Base-by-base conservation (phyloP, 805 yeast species). In the Teunomyces kruisii region DNA sequence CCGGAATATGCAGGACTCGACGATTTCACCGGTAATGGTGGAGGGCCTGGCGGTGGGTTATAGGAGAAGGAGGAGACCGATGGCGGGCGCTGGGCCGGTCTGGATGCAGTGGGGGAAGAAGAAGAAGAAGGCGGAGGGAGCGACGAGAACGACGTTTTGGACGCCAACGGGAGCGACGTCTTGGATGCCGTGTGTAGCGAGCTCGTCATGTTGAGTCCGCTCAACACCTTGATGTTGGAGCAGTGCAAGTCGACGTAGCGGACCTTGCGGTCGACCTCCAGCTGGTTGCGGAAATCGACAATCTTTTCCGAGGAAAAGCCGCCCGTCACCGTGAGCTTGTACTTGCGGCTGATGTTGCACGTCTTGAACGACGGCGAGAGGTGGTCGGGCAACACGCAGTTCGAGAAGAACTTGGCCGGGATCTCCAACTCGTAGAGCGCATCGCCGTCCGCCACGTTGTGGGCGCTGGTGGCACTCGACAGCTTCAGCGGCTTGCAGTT, bases 301-400 rank as follows among this genome's bases (percentile, higher is more conserved):
- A 66, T 49, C 39, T 52, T 54, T 32, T 59, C 65, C 42, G 57
- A 43, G 2, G 65, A 53, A 15, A 62, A 37, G 6, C 70, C 72
- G 4, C 61, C 67, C 1, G 52, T 50, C 9, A 76, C 54, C 31
- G 54, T 58, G 32, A 79, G 43, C 4, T 54, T 49, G 53, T 80
- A 79, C n/a, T 47, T 51, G 31, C 86, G 67, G 9, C 65, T 55
- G 16, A 84, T 70, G 53, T 81, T 82, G 54, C 87, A 81, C 4
- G 82, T 74, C 19, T 57, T 60, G 57, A 84, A 84, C 14, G 77
- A 61, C 2, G 88, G 86, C 2, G 81, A 64, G 3, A 78, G 61
- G 33, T 68, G 52, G 38, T 70, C 74, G 0, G 86, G 84, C 13
- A 79, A 49, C 2, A 64, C 57, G 35, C 79, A 71, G 48, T 67